Conservation (phyloP, 2,329 filamentous ascomycete genomes). For the Apiospora aurea region DNA sequence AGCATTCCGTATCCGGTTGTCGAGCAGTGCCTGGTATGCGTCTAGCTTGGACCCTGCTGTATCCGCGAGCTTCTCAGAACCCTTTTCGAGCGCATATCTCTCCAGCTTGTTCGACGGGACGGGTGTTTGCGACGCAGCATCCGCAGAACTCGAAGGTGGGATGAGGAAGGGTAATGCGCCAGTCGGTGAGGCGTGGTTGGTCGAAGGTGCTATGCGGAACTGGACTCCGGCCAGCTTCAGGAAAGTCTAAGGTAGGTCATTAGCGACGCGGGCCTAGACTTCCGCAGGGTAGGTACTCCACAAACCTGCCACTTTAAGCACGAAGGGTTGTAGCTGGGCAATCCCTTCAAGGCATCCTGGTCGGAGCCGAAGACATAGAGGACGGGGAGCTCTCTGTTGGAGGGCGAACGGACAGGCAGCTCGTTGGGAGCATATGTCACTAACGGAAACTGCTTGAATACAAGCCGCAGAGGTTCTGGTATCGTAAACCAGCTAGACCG, state of each 20-base stretch:
- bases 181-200: slow-evolving; percentile 90
- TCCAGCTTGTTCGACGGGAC: slow-evolving; percentile 72
- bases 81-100: slow-evolving; percentile 68
- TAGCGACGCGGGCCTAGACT: neutral
- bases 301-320: slow-evolving; percentile 96
- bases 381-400: slow-evolving; percentile 54
- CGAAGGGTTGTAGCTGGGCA: slow-evolving; percentile 86
- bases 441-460: slow-evolving; percentile 88
- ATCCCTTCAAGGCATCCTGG: slow-evolving; percentile 64
- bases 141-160: slow-evolving; percentile 52
- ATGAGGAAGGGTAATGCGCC: slow-evolving; percentile 90
- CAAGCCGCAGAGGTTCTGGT: slow-evolving; percentile 76
- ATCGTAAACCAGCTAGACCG: slow-evolving; percentile 59
- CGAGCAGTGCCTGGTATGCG: slow-evolving; percentile 80
- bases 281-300: slow-evolving; percentile 25
- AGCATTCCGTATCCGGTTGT: slow-evolving; percentile 79
- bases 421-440: slow-evolving; percentile 76
- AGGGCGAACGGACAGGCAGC: slow-evolving; percentile 61
- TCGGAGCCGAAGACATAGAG: slow-evolving; percentile 80
- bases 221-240: slow-evolving; percentile 77
- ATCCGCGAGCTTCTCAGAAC: slow-evolving; percentile 51
- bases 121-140: slow-evolving; percentile 45
- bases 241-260: slow-evolving; percentile 67
- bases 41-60: slow-evolving; percentile 66
- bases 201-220: slow-evolving; percentile 74